Evolutionary conservation across 176 grass and related monocot species (phyloP).

Genomic region (Oryza rufipogon): DNA sequence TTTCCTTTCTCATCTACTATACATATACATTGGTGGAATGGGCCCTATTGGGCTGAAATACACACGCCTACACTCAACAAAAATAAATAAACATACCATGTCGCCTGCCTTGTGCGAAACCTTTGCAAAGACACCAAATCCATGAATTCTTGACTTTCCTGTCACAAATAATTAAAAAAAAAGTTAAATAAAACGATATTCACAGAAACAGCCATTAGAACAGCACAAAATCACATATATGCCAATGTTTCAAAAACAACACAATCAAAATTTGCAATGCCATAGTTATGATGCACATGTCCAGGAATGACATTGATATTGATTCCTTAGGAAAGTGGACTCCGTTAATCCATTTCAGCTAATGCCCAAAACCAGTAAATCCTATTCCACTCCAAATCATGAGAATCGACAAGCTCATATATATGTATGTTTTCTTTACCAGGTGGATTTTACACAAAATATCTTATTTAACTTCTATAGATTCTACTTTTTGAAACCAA

Average conservation of each 20-base stretch:
- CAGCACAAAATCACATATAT: background rate
- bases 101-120: constrained; percentile 94
- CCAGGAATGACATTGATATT: constrained; percentile 1
- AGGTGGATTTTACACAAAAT: constrained; percentile 22
- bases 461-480: constrained; percentile 24
- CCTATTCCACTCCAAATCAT: background rate
- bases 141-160: constrained; percentile 99
- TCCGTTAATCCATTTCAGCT: background rate
- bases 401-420: constrained; percentile 20
- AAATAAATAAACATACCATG: constrained; percentile 68
- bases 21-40: too few species aligned
- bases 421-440: background rate
- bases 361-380: background rate
- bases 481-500: background rate
- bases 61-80: too few species aligned
- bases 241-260: constrained; percentile 2
- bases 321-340: background rate
- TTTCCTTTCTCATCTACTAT: too few species aligned
- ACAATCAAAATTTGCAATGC: background rate
- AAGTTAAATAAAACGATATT: constrained; percentile 16
- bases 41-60: too few species aligned
- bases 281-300: background rate
- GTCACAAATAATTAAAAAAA: constrained; percentile 22
- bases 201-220: constrained; percentile 5
- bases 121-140: constrained; percentile 97